Evolutionary conservation across 1,139 yeast genomes (phyloP).

Genomic region (Suhomyces kunorum): DNA sequence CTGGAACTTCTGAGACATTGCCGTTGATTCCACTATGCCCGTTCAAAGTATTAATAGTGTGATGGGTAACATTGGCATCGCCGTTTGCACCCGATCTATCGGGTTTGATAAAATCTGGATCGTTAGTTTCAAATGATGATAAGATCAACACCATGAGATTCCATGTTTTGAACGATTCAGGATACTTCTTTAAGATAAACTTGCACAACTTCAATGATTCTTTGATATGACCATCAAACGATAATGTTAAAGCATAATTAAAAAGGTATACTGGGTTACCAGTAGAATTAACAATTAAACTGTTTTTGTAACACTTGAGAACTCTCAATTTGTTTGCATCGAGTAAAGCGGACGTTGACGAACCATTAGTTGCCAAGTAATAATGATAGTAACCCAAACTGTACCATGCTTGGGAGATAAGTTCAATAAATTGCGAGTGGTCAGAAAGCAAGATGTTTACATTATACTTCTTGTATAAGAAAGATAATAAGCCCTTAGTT

Average conservation of each 20-base stretch:
- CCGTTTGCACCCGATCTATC: conserved; percentile 3
- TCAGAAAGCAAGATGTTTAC: conserved; percentile 35
- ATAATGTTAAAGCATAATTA: conserved; percentile 41
- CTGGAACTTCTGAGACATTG: not conserved
- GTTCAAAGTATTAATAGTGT: conserved; percentile 4
- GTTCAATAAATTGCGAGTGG: conserved; percentile 31
- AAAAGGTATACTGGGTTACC: conserved; percentile 36
- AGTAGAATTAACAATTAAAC: conserved; percentile 43
- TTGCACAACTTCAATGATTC: conserved; percentile 43
- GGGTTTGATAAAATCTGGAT: conserved; percentile 21
- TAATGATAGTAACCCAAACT: conserved; percentile 38
- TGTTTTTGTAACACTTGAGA: conserved; percentile 35
- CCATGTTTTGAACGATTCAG: conserved; percentile 50
- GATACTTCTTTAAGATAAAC: conserved; percentile 44
- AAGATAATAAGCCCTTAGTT: conserved; percentile 26
- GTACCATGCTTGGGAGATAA: conserved; percentile 43
- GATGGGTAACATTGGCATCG: conserved; percentile 5
- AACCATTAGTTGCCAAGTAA: conserved; percentile 32
- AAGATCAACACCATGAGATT: conserved; percentile 41
- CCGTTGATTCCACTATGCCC: not conserved
- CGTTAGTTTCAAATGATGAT: conserved; percentile 31
- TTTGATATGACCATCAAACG: conserved; percentile 29
- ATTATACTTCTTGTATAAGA: conserved; percentile 42
- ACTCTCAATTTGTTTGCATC: conserved; percentile 20
- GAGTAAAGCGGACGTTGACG: conserved; percentile 27